Conservation (phyloP, 345 rosid genomes). For the Pelargonium nanum region DNA sequence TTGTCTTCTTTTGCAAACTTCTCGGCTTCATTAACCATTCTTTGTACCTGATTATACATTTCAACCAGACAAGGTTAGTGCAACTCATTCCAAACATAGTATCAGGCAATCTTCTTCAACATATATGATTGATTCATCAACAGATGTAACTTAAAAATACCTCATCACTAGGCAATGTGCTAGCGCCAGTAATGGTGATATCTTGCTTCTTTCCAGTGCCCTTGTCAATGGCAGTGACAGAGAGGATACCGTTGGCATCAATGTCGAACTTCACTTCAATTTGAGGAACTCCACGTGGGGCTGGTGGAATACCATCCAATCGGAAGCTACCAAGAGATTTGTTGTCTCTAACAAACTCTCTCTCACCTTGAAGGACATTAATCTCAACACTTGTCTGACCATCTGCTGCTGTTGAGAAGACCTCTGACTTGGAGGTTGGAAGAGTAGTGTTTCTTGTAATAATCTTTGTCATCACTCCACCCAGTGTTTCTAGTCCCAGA, state of each 20-base stretch:
- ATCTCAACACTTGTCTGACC: slow-evolving; percentile 99
- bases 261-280: slow-evolving; percentile 89
- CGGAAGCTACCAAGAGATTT: slow-evolving; percentile 69
- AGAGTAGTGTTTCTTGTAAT: slow-evolving; percentile 88
- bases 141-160: slow-evolving; percentile 15
- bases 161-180: slow-evolving; percentile 62
- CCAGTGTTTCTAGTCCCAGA: slow-evolving; percentile 86
- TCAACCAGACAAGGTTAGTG: neutral
- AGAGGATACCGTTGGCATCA: slow-evolving; percentile 90
- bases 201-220: slow-evolving; percentile 95
- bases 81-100: too few species aligned
- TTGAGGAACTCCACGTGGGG: slow-evolving; percentile 93
- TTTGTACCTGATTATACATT: slow-evolving; percentile 40
- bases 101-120: neutral
- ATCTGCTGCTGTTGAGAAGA: slow-evolving; percentile 96
- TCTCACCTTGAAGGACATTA: slow-evolving; percentile 91
- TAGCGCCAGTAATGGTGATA: slow-evolving; percentile 88
- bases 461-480: slow-evolving; percentile 97
- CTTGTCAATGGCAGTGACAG: slow-evolving; percentile 77
- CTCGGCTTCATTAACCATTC: slow-evolving; percentile 92
- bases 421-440: slow-evolving; percentile 97
- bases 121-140: neutral
- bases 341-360: slow-evolving; percentile 95
- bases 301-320: slow-evolving; percentile 66
- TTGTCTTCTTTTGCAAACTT: slow-evolving; percentile 81